Conservation (phyloP, 306 rosid species). For the Argentina anserina region DNA sequence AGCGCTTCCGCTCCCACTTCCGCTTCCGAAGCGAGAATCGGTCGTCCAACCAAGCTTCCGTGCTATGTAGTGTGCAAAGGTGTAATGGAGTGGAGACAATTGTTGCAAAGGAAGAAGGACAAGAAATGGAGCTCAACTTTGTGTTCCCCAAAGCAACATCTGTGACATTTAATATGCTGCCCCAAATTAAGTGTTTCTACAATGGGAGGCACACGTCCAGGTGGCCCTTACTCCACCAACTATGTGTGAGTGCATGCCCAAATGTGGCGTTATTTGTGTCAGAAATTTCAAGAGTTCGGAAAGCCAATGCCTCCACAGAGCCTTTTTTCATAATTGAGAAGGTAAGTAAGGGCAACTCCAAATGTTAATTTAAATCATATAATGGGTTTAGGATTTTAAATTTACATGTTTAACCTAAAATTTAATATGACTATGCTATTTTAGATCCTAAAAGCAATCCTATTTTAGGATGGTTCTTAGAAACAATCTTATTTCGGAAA, state of each 20-base stretch:
- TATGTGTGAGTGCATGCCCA: rapidly evolving
- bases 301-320: too few relatives aligned
- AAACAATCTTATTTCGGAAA: too few relatives aligned
- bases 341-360: too few relatives aligned
- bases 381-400: too few relatives aligned
- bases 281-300: not conserved
- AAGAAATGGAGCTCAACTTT: not conserved
- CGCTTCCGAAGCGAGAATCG: too few relatives aligned
- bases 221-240: not conserved
- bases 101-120: constrained; percentile 3
- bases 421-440: too few relatives aligned
- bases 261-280: not conserved
- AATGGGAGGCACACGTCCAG: constrained; percentile 8
- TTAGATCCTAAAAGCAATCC: too few relatives aligned
- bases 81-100: constrained; percentile 10
- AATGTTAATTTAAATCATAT: too few relatives aligned
- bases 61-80: rapidly evolving
- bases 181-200: constrained; percentile 14
- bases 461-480: too few relatives aligned
- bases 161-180: not conserved
- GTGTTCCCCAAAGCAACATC: not conserved
- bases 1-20: too few relatives aligned
- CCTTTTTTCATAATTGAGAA: constrained; percentile 1
- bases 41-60: too few relatives aligned
- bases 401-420: too few relatives aligned